phyloP scores from a whole-genome alignment of 2,329 filamentous ascomycete genomes.

The Colletotrichum endophyticum region DNA sequence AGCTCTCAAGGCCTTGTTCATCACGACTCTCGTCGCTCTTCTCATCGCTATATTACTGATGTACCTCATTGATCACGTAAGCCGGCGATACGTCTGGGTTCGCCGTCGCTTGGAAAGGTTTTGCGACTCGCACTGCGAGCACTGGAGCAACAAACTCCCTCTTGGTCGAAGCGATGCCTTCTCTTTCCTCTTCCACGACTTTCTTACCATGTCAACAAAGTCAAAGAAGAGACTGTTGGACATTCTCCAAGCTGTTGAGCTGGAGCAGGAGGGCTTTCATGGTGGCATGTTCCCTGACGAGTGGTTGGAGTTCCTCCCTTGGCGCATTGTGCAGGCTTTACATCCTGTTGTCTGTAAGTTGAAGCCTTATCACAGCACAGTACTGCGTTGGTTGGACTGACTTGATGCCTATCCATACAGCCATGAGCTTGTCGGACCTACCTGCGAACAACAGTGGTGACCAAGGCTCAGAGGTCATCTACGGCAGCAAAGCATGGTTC shows the following conservation, averaged over 20 bases:
- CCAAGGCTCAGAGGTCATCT: background rate
- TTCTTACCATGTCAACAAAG: background rate
- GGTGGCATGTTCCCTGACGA: background rate
- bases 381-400: background rate
- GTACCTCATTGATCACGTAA: background rate
- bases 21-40: background rate
- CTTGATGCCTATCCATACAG: fast-evolving
- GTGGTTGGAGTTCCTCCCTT: background rate
- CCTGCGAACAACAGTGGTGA: background rate
- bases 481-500: background rate
- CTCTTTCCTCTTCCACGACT: background rate
- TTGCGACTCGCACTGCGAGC: background rate
- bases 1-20: background rate
- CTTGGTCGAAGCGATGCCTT: background rate
- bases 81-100: background rate
- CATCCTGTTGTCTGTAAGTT: background rate
- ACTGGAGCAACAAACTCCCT: background rate
- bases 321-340: background rate
- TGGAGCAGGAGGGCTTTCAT: background rate
- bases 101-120: background rate
- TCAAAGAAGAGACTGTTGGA: background rate
- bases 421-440: background rate
- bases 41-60: background rate
- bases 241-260: background rate
- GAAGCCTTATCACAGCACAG: background rate